Conservation (phyloP, 192 early-diverging fungal genomes). For the Podila epicladia region DNA sequence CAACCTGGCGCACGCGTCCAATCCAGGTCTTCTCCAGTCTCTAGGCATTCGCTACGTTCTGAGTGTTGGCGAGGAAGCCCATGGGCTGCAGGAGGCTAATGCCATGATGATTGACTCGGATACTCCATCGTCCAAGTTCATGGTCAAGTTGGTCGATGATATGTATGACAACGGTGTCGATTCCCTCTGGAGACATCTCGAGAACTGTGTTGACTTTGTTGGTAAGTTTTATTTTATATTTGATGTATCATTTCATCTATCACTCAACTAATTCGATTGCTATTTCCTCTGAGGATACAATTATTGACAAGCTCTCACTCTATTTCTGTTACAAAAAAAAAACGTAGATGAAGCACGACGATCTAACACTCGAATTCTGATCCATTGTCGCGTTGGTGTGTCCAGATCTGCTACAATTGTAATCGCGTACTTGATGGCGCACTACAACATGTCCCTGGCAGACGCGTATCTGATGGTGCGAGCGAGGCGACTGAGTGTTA, state of each 20-base stretch:
- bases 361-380: conserved; percentile 50
- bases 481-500: conserved; percentile 67
- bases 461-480: conserved; percentile 66
- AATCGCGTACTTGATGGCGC: conserved; percentile 66
- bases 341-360: conserved; percentile 57
- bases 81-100: conserved; percentile 28
- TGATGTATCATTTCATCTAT: not conserved
- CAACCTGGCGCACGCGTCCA: conserved; percentile 71
- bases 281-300: not conserved
- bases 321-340: conserved; percentile 1
- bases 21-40: conserved; percentile 60
- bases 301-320: not conserved
- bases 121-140: conserved; percentile 28
- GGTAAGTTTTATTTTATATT: conserved; percentile 47
- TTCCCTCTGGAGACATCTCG: conserved; percentile 58
- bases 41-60: conserved; percentile 65
- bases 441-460: conserved; percentile 57
- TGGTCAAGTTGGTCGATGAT: conserved; percentile 61
- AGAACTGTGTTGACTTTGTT: conserved; percentile 59
- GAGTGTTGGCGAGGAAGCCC: conserved; percentile 67
- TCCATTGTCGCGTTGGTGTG: conserved; percentile 71
- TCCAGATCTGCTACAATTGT: conserved; percentile 67
- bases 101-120: not conserved
- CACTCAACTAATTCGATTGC: not conserved
- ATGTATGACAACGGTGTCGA: conserved; percentile 72